Evolutionary conservation across 371 early-diverging fungal genomes (phyloP).

Genomic region (Globomyces sp.): DNA sequence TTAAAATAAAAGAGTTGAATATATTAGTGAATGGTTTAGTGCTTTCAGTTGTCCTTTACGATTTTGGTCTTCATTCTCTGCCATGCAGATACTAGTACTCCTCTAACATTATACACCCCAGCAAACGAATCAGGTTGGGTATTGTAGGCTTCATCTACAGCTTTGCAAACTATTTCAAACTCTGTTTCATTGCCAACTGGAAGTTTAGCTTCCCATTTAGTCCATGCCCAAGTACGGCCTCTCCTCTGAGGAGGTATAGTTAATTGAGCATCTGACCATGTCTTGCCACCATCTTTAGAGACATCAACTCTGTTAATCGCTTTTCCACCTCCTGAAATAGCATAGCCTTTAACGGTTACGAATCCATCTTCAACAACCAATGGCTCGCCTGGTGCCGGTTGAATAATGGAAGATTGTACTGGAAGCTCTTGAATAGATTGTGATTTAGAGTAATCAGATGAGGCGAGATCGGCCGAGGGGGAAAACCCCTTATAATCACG

Average conservation of each 20-base stretch:
- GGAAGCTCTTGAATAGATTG: conserved; percentile 64
- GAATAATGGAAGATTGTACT: conserved; percentile 54
- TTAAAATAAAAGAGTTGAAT: conserved; percentile 1
- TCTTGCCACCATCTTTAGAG: conserved; percentile 72
- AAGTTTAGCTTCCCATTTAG: conserved; percentile 38
- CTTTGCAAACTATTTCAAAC: conserved; percentile 44
- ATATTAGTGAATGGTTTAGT: background rate
- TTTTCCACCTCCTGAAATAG: conserved; percentile 72
- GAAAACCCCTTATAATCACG: conserved; percentile 77
- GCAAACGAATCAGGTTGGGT: conserved; percentile 42
- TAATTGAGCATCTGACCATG: conserved; percentile 58
- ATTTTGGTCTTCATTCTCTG: conserved; percentile 34
- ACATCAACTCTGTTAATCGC: conserved; percentile 75
- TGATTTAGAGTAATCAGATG: conserved; percentile 30
- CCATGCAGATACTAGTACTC: conserved; percentile 45
- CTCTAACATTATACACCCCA: conserved; percentile 44
- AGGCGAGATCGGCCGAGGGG: conserved; percentile 63
- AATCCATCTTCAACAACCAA: conserved; percentile 13
- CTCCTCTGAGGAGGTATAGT: conserved; percentile 13
- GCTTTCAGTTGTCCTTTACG: background rate
- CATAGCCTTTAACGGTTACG: conserved; percentile 63
- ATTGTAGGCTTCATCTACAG: conserved; percentile 46
- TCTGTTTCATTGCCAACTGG: conserved; percentile 19
- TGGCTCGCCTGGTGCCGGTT: conserved; percentile 36
- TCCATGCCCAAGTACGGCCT: conserved; percentile 45